Base-by-base conservation (phyloP, 495 filamentous ascomycete species). In the Penicillium goetzii region DNA sequence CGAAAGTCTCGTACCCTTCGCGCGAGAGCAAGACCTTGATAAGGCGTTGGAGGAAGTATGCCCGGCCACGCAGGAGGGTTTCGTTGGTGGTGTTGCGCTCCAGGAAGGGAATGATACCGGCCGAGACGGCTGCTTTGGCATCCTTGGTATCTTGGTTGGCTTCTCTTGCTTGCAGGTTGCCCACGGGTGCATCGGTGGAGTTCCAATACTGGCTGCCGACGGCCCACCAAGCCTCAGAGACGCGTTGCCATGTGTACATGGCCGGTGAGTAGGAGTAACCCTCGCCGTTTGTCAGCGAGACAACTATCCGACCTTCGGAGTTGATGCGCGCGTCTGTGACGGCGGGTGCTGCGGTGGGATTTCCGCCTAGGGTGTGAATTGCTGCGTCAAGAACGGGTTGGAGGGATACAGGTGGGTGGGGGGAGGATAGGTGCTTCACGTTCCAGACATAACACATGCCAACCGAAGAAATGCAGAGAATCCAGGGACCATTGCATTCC, bases 201-300 rank as follows among this genome's bases (percentile, higher is more conserved):
- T 97, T 97, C 95, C 96, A 98, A 74, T 98, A 98, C 74, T 98
- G 95, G 71, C 90, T 94, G 25, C 93, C 94, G 1, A 97, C 92
- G 3, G 95, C 93, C 95, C 96, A 99, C 96, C 95, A 99, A 1
- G 90, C 81, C 76, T 99, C 95, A 4, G 91, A 92, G 14, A 98
- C 81, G 11, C 93, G 88, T 78, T 97, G 94, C 95, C 95, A 99
- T n/a, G 87, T 84, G 69, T 85, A 92, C 87, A 98, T 89, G 19
- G 78, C 76, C 0, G 87, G 85, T 1, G 89, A 91, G 77, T 98
- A 99, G 26, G 87, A 85, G 70, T 92, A 98, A 4, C 96, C 95
- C 65, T 98, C 93, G 15, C 95, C 95, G 66, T 97, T 97, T 28
- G 87, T 92, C 43, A 99, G 81, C 0, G 92, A 92, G 4, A 97